A percentile compares a stretch with the other conserved stretches of the same genome.
Evolutionary conservation across 208 protist species (phyloP).

Genomic region (Leptomonas seymouri): DNA sequence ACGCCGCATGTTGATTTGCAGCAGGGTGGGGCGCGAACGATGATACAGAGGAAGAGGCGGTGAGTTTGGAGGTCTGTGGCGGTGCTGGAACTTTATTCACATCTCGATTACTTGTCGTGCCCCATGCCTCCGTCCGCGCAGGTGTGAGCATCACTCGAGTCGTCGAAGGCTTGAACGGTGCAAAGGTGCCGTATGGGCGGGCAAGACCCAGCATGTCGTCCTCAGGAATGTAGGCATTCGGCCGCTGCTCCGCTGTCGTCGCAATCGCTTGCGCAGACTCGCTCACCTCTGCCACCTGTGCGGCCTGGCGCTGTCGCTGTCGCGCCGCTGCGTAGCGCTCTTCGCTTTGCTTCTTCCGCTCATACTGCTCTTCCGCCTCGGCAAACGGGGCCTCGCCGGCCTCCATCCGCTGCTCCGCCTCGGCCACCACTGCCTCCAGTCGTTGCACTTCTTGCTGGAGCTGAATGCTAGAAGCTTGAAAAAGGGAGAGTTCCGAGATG

Average conservation of each 20-base stretch:
- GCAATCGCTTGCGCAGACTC: conserved; percentile 22
- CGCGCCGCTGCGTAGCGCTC: conserved; percentile 63
- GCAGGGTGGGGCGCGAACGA: not conserved
- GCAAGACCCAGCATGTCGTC: conserved; percentile 80
- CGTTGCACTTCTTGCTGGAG: conserved; percentile 89
- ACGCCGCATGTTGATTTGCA: too few relatives aligned
- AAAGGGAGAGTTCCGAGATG: conserved; percentile 96
- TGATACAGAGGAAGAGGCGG: not conserved
- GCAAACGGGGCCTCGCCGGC: conserved; percentile 82
- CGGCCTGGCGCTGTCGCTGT: conserved; percentile 50
- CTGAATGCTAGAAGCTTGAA: conserved; percentile 92
- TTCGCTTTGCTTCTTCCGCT: conserved; percentile 62
- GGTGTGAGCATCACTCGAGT: conserved; percentile 7
- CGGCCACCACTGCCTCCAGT: conserved; percentile 74
- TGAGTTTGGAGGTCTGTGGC: not conserved
- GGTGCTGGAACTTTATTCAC: not conserved
- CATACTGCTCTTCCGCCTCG: conserved; percentile 79
- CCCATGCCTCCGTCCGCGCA: conserved; percentile 5
- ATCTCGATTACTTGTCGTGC: not conserved
- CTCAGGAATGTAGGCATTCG: conserved; percentile 92
- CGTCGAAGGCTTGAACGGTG: conserved; percentile 61
- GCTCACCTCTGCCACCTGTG: conserved; percentile 24
- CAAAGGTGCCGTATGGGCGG: conserved; percentile 80
- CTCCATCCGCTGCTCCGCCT: conserved; percentile 78
- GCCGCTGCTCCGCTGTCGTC: conserved; percentile 81